Conservation (phyloP, 139 green algal species). For the Volvox reticuliferus region DNA sequence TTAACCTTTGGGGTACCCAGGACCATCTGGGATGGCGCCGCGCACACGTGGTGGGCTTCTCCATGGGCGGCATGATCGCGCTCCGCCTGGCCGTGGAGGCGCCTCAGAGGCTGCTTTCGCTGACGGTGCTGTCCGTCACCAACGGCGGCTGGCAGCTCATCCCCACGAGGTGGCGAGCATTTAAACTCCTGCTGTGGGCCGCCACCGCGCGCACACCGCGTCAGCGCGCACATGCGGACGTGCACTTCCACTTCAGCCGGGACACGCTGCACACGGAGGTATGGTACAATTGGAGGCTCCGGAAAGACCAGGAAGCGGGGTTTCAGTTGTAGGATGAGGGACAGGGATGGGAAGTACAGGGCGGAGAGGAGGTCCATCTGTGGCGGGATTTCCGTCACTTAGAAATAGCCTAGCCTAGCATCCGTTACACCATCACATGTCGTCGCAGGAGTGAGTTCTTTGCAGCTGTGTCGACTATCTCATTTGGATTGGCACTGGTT, state of each 20-base stretch:
- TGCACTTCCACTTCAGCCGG: slow-evolving; percentile 65
- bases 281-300: no score
- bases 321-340: no score
- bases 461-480: no score
- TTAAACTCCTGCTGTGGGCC: slow-evolving; percentile 35
- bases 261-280: slow-evolving; percentile 47
- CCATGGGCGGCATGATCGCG: slow-evolving; percentile 79
- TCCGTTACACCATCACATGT: no score
- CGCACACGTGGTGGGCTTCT: slow-evolving; percentile 76
- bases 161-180: slow-evolving; percentile 28
- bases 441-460: no score
- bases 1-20: slow-evolving; percentile 40
- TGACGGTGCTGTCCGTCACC: slow-evolving; percentile 49
- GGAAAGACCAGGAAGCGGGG: no score
- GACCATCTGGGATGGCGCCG: slow-evolving; percentile 65
- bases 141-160: slow-evolving; percentile 59
- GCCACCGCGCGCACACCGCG: neutral
- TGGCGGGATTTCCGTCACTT: no score
- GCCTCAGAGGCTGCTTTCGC: slow-evolving; percentile 47
- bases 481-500: no score
- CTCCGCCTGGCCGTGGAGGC: slow-evolving; percentile 55
- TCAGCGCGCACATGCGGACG: slow-evolving; percentile 55
- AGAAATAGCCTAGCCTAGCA: no score
- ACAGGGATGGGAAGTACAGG: no score
- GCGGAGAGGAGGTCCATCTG: no score